Conservation (phyloP, 2,329 filamentous ascomycete genomes). For the Zymoseptoria passerinii region DNA sequence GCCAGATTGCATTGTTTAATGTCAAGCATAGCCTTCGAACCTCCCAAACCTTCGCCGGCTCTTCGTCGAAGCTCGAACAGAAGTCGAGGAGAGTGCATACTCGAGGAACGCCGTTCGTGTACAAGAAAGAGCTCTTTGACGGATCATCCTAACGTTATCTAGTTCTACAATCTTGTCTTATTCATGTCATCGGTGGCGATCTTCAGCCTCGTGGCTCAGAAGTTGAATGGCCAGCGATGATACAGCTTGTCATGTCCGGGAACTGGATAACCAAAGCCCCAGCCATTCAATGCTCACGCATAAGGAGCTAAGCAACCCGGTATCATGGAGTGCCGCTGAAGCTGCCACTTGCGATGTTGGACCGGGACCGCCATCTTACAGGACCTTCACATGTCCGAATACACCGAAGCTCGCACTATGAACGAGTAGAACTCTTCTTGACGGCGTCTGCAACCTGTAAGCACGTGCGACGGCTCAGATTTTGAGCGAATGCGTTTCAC, state of each 20-base stretch:
- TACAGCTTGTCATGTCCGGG: not conserved
- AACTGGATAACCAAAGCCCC: too few species aligned
- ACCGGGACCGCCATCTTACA: not conserved
- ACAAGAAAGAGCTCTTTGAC: not conserved
- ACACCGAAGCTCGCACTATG: not conserved
- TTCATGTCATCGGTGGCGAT: conserved; percentile 95
- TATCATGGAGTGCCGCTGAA: not conserved
- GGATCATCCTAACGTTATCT: not conserved
- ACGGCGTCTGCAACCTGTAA: not conserved
- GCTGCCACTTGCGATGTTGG: not conserved
- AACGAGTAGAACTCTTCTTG: not conserved
- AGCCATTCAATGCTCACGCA: not conserved
- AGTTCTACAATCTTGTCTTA: conserved; percentile 97
- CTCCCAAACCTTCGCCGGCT: conserved; percentile 91
- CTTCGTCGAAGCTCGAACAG: conserved; percentile 87
- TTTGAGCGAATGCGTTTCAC: not conserved
- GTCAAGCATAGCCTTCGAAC: conserved; percentile 50
- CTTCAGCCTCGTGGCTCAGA: conserved; percentile 87
- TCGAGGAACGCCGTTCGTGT: conserved; percentile 77
- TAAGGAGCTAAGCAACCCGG: too few species aligned
- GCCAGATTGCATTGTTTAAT: not conserved
- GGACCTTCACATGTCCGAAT: not conserved
- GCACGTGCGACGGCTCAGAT: not conserved
- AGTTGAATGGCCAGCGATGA: conserved; percentile 49
- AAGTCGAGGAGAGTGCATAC: conserved; percentile 89